Evolutionary conservation across 257 asterid species (phyloP).

Genomic region (Lycium barbarum): DNA sequence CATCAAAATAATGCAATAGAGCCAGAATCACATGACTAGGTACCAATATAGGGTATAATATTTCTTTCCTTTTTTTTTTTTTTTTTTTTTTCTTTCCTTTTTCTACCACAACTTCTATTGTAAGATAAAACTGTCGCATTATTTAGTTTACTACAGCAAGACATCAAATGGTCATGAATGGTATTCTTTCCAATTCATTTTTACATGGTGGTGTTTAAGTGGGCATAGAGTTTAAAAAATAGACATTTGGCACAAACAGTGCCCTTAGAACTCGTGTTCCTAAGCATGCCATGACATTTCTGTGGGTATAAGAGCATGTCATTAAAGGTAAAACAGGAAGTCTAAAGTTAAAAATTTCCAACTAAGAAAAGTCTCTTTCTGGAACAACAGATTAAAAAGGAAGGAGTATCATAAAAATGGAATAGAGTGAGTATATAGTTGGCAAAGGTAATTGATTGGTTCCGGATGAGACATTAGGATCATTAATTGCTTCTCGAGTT

Average conservation of each 20-base stretch:
- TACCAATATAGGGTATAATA: not conserved
- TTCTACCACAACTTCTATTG: not conserved
- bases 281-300: not conserved
- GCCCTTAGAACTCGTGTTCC: not conserved
- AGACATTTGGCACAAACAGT: not conserved
- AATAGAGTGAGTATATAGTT: not conserved
- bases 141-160: not conserved
- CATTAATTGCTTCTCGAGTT: conserved; percentile 10
- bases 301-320: not conserved
- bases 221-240: not conserved
- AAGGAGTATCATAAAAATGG: not conserved
- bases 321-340: not conserved
- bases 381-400: not conserved
- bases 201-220: not conserved
- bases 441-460: not conserved
- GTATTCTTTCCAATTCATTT: not conserved
- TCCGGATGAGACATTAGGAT: not conserved
- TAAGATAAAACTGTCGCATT: conserved; percentile 3
- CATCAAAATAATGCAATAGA: not conserved
- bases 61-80: not conserved
- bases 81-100: not conserved
- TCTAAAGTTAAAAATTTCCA: not conserved
- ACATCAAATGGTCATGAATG: conserved; percentile 10
- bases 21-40: conserved; percentile 11
- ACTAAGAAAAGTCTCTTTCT: not conserved